phyloP scores from a whole-genome alignment of 495 filamentous ascomycete species.

The Annulohypoxylon bovei region DNA sequence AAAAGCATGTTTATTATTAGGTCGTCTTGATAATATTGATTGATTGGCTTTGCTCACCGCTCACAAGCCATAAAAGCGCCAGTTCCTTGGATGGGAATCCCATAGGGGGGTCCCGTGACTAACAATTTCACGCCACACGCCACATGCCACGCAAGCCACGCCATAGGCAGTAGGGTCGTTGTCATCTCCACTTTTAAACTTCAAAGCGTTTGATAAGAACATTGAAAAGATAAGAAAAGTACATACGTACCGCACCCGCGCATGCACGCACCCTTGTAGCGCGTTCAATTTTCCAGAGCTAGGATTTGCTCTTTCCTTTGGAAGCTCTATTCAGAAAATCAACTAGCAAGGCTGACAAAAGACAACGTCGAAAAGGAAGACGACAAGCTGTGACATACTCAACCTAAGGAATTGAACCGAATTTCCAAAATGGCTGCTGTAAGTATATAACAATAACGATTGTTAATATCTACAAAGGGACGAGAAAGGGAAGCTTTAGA shows the following conservation, averaged over 20 bases:
- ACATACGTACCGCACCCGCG: not conserved
- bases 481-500: constrained; percentile 8
- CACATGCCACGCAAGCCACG: not conserved
- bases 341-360: constrained; percentile 15
- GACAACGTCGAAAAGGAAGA: not conserved
- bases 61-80: constrained; percentile 3
- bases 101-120: not conserved
- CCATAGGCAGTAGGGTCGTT: too few relatives aligned
- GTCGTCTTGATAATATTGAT: not conserved
- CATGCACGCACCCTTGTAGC: not conserved
- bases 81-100: not conserved
- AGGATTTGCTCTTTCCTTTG: constrained; percentile 3
- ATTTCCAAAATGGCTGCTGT: constrained; percentile 38
- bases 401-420: constrained; percentile 3
- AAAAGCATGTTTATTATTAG: not conserved
- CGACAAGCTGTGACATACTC: constrained; percentile 6
- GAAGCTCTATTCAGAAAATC: constrained; percentile 14
- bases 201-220: constrained; percentile 6
- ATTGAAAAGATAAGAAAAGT: not conserved
- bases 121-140: not conserved
- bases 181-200: not conserved
- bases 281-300: constrained; percentile 33
- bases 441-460: constrained; percentile 13
- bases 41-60: constrained; percentile 6
- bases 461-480: constrained; percentile 9